A percentile compares a stretch with the other conserved stretches of the same genome.
These are phyloP conservation scores for Nephelium lappaceum DNA, from an alignment of 345 rosid genomes.

Conservation along the genomic window DNA sequence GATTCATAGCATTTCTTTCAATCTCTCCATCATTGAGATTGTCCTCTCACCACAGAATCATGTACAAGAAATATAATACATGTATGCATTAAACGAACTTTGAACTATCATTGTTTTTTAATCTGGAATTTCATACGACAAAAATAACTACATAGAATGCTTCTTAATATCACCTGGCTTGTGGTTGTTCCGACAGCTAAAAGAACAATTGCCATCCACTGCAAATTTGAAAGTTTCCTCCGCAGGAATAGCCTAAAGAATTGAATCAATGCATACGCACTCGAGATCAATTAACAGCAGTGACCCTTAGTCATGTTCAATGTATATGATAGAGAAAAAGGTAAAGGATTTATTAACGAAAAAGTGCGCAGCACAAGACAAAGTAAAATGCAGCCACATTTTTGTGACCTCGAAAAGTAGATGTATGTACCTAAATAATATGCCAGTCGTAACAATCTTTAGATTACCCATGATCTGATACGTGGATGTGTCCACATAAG, in stretches of 20 bases:
- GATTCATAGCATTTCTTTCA: not conserved
- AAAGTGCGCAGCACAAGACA: not conserved
- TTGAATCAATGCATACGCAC: not conserved
- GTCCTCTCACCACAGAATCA: not conserved
- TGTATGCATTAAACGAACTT: not conserved
- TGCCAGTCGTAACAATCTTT: slow-evolving; percentile 93
- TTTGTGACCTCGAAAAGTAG: slow-evolving; percentile 1
- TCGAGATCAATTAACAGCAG: not conserved
- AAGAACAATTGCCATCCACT: slow-evolving; percentile 87
- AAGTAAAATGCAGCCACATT: not conserved
- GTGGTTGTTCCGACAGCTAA: slow-evolving; percentile 92
- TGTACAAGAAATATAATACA: not conserved
- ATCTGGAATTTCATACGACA: not conserved
- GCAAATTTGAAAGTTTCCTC: slow-evolving; percentile 71
- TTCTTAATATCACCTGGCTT: slow-evolving; percentile 60
- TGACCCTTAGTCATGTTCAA: not conserved
- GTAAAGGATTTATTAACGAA: not conserved
- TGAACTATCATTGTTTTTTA: not conserved
- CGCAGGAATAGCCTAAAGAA: slow-evolving; percentile 58
- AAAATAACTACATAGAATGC: not conserved
- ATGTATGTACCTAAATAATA: slow-evolving; percentile 69
- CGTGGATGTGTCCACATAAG: slow-evolving; percentile 88
- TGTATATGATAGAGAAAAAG: not conserved
- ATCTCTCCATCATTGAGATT: not conserved
- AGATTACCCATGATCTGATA: slow-evolving; percentile 98